phyloP scores from a whole-genome alignment of 805 yeast genomes.

The Huiozyma sinensis region DNA sequence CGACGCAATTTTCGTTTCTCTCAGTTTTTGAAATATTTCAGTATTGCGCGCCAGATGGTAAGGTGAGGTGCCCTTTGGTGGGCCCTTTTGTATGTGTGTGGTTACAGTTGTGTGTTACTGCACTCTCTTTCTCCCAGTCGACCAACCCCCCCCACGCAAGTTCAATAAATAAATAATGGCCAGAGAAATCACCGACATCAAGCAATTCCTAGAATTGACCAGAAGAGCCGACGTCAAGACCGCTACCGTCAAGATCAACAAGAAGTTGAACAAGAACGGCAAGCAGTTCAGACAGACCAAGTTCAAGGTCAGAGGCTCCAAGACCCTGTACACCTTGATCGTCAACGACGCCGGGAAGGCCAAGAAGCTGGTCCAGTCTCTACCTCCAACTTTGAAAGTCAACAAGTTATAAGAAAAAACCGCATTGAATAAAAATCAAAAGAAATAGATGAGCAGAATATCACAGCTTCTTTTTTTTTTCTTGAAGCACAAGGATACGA shows the following conservation, averaged over 20 bases:
- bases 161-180: constrained; percentile 23
- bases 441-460: not conserved
- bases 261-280: constrained; percentile 70
- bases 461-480: not conserved
- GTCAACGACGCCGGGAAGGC: constrained; percentile 95
- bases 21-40: not conserved
- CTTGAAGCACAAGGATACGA: not conserved
- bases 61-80: too few species aligned
- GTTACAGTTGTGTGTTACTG: not conserved
- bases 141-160: not conserved
- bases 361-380: constrained; percentile 91
- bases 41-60: too few species aligned
- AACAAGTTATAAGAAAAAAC: constrained; percentile 32
- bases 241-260: constrained; percentile 91
- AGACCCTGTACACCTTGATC: constrained; percentile 87
- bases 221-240: constrained; percentile 90
- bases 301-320: constrained; percentile 97
- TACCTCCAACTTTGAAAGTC: constrained; percentile 86
- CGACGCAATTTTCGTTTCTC: not conserved
- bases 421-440: not conserved
- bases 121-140: not conserved
- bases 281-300: constrained; percentile 87
- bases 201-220: constrained; percentile 92
- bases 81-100: too few species aligned
- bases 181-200: constrained; percentile 87